These are phyloP conservation scores for Diplodia intermedia DNA, from an alignment of 2,329 filamentous ascomycete species.

Conservation along the genomic window DNA sequence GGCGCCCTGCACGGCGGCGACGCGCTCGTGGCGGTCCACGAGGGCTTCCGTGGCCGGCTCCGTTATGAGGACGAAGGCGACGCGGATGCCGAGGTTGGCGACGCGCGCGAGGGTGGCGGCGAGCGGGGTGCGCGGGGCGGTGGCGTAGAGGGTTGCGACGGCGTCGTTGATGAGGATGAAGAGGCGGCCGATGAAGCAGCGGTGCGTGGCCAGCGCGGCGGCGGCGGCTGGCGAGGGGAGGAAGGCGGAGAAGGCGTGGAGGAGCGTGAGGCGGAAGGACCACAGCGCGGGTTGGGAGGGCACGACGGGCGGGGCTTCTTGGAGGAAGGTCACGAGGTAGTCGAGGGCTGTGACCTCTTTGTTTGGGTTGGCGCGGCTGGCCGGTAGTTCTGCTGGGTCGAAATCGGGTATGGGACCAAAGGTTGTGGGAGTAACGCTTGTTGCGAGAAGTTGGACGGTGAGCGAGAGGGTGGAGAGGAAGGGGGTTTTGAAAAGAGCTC, in stretches of 20 bases:
- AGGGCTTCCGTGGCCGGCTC: constrained; percentile 62
- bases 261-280: constrained; percentile 53
- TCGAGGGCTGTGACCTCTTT: background rate
- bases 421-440: constrained; percentile 67
- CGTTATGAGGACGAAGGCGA: constrained; percentile 66
- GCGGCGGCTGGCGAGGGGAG: constrained; percentile 64
- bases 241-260: constrained; percentile 47
- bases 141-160: constrained; percentile 64
- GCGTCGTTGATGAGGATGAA: constrained; percentile 78
- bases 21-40: constrained; percentile 73
- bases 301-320: background rate
- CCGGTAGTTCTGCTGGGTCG: background rate
- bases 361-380: constrained; percentile 40
- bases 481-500: constrained; percentile 51
- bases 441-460: constrained; percentile 70
- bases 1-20: constrained; percentile 72
- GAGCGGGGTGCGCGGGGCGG: constrained; percentile 39
- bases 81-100: constrained; percentile 66
- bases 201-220: constrained; percentile 70
- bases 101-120: constrained; percentile 55
- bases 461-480: constrained; percentile 69
- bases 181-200: constrained; percentile 73
- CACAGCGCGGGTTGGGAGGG: constrained; percentile 40
- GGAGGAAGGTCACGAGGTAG: constrained; percentile 2
- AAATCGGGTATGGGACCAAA: constrained; percentile 68